These are phyloP conservation scores for Mortierella sp. DNA, from an alignment of 371 early-diverging fungal species.

Conservation along the genomic window DNA sequence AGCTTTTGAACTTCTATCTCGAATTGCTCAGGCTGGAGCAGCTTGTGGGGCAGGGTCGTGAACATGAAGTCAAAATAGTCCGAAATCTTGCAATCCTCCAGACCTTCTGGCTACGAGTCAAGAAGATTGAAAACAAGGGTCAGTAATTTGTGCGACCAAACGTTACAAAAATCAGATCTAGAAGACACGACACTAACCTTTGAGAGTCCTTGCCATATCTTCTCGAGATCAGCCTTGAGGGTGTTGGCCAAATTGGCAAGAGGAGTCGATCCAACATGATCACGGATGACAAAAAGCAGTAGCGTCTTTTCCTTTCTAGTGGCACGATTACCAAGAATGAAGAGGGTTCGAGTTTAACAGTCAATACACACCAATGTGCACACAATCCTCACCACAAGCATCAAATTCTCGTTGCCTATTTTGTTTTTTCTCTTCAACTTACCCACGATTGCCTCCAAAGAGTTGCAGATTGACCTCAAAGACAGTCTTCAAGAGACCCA, in stretches of 20 bases:
- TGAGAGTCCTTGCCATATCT: slow-evolving; percentile 90
- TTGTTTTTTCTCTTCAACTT: slow-evolving; percentile 11
- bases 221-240: slow-evolving; percentile 85
- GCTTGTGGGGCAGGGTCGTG: slow-evolving; percentile 93
- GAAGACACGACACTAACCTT: slow-evolving; percentile 70
- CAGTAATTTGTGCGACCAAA: neutral
- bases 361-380: too few species aligned
- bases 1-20: slow-evolving; percentile 79
- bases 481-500: slow-evolving; percentile 98
- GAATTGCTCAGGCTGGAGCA: slow-evolving; percentile 88
- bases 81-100: slow-evolving; percentile 81
- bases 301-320: slow-evolving; percentile 85
- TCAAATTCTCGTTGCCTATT: neutral
- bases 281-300: slow-evolving; percentile 96
- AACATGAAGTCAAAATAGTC: slow-evolving; percentile 97
- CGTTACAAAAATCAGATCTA: neutral
- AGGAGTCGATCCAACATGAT: slow-evolving; percentile 93
- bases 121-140: neutral
- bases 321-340: neutral
- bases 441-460: slow-evolving; percentile 82
- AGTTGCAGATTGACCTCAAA: slow-evolving; percentile 98
- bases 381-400: too few species aligned
- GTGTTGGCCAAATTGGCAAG: slow-evolving; percentile 84
- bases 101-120: slow-evolving; percentile 77
- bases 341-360: neutral